A percentile compares a stretch with the other conserved stretches of the same genome.
These are phyloP conservation scores for Saccharum hybrid DNA, from an alignment of 202 grass and related monocot genomes.

Conservation along the genomic window DNA sequence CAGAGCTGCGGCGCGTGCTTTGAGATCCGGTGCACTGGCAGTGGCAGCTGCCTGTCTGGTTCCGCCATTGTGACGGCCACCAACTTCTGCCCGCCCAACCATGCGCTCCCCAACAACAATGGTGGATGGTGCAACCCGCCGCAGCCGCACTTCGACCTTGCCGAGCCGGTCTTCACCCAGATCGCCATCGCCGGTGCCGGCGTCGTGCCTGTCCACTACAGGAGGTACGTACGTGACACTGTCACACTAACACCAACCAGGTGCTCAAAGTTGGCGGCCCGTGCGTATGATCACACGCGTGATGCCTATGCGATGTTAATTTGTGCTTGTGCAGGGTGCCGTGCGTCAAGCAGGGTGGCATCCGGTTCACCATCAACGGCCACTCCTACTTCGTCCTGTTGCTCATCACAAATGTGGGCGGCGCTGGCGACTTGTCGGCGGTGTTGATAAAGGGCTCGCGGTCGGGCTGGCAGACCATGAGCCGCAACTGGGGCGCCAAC, in stretches of 20 bases:
- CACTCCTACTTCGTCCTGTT: conserved; percentile 93
- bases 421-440: conserved; percentile 63
- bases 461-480: conserved; percentile 77
- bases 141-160: conserved; percentile 77
- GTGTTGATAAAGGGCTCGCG: conserved; percentile 55
- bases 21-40: conserved; percentile 56
- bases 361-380: conserved; percentile 82
- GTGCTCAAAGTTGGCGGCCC: too few relatives aligned
- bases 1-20: conserved; percentile 84
- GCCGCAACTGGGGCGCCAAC: conserved; percentile 87
- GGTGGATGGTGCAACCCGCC: conserved; percentile 94
- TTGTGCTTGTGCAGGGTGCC: conserved; percentile 47
- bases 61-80: conserved; percentile 71
- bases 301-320: too few relatives aligned
- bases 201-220: conserved; percentile 68
- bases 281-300: too few relatives aligned
- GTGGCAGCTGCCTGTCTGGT: conserved; percentile 58
- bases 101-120: conserved; percentile 52
- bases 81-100: conserved; percentile 87
- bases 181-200: conserved; percentile 66
- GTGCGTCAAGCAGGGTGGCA: conserved; percentile 67
- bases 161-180: conserved; percentile 56
- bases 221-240: conserved; percentile 38
- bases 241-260: too few relatives aligned
- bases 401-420: conserved; percentile 75